Conservation (phyloP, 1,284 basidiomycete species). For the Schizopora paradoxa region DNA sequence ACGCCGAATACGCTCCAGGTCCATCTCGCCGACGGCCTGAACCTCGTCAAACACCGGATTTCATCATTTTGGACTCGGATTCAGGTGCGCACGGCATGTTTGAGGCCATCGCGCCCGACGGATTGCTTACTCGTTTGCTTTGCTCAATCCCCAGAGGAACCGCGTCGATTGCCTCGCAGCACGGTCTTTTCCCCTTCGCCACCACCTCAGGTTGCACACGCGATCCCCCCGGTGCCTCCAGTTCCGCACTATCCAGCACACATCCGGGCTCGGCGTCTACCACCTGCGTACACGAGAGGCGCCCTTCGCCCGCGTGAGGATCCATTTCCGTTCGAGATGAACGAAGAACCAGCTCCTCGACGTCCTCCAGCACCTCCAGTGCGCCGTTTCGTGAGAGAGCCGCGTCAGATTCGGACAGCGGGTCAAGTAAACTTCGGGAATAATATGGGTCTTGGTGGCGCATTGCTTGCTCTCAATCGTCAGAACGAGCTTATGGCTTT, state of each 20-base stretch:
- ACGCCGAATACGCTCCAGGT: slow-evolving; percentile 23
- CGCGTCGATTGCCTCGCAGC: too few species aligned
- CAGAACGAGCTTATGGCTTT: slow-evolving; percentile 24
- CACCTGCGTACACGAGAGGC: slow-evolving; percentile 23
- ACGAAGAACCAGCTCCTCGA: slow-evolving; percentile 19
- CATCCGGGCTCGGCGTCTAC: too few species aligned
- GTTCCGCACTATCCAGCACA: too few species aligned
- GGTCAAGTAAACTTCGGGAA: slow-evolving; percentile 39
- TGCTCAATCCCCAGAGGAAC: too few species aligned
- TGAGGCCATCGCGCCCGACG: too few species aligned
- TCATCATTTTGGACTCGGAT: slow-evolving; percentile 25
- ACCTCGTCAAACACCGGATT: slow-evolving; percentile 16
- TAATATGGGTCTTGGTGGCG: slow-evolving; percentile 63
- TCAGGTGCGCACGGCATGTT: slow-evolving; percentile 13
- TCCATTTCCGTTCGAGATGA: slow-evolving; percentile 48
- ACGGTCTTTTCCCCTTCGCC: too few species aligned
- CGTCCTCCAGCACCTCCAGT: slow-evolving; percentile 21
- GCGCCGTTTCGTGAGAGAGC: background rate
- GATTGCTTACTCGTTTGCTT: too few species aligned
- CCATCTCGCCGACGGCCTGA: too few species aligned
- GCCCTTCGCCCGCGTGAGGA: slow-evolving; percentile 36
- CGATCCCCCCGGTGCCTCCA: too few species aligned
- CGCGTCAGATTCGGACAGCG: slow-evolving; percentile 33
- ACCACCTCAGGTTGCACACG: too few species aligned
- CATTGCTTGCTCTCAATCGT: slow-evolving; percentile 42